Base-by-base conservation (phyloP, 192 early-diverging fungal species). In the Coemansia sp. region DNA sequence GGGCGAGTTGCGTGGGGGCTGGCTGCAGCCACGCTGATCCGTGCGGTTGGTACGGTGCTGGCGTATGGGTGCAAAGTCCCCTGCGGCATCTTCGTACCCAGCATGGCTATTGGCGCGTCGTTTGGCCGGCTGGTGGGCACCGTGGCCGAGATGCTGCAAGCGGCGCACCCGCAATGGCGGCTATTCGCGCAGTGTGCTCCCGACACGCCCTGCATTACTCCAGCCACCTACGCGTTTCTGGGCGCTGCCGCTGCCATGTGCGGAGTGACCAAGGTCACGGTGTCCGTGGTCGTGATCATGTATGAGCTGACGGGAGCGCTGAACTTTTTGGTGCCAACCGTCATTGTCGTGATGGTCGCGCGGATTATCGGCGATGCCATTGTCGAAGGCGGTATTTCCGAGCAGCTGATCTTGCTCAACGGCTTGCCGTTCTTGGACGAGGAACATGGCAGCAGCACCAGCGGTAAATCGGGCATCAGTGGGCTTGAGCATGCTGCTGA, bases 231-330 rank as follows among this genome's bases (percentile, higher is more conserved):
- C 69, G 93, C 94, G 30, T 85, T 96, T 57, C 77, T 97, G 32
- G 96, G 96, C 17, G 93, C 96, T 1, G 93, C 93, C 0, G 94
- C 93, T 2, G 84, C 89, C 5, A 74, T 97, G 54, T 85, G 82
- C 38, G 93, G 93, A 3, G 88, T 93, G 10, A 95, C 93, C 5
- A 81, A 90, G 58, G 89, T 90, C 55, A 92, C 93, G n/a, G 77
- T 91, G 3, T 88, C 88, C 18, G 76, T 94, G 16, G 92, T 93
- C 0, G 95, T 99, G 9, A 97, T 99, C 66, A 96, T 97, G 93
- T 99, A 97, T 75, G 97, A 99, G 64, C 75, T 99, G 53, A 99
- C 97, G 0, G 94, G 94, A 14, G 91, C 95, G 2, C 71, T 99
- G 18, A 90, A 89, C 11, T 99, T 96, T 64, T 83, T 88, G 41